Conservation (phyloP, 2,329 filamentous ascomycete species). For the Sporothrix protearum region DNA sequence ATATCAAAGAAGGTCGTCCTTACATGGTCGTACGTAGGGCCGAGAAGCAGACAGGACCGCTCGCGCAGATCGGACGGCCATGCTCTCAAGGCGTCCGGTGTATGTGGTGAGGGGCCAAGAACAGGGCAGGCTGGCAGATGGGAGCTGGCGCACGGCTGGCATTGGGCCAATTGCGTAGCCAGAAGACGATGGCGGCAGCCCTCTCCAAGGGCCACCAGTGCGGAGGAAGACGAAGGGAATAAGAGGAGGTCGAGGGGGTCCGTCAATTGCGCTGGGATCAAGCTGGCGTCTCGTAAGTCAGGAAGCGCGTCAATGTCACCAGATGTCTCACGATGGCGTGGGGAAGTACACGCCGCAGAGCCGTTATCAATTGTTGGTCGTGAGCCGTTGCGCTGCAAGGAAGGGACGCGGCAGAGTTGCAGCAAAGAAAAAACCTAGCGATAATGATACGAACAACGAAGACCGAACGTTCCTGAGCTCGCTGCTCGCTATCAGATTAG, state of each 20-base stretch:
- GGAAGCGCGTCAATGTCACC: neutral
- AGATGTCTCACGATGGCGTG: neutral
- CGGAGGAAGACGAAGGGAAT: neutral
- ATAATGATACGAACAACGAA: neutral
- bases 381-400: constrained; percentile 8
- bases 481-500: neutral
- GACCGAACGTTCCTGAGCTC: neutral
- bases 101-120: neutral
- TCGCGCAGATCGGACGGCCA: constrained; percentile 21
- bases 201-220: neutral
- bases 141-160: neutral
- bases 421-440: constrained; percentile 4
- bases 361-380: neutral
- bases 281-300: too few species aligned
- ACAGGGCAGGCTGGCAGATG: neutral
- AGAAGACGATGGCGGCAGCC: neutral
- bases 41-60: constrained; percentile 22
- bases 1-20: neutral
- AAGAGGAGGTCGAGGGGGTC: neutral
- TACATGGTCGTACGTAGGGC: constrained; percentile 23
- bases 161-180: neutral
- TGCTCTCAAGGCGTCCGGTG: constrained; percentile 18
- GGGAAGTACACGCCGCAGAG: neutral
- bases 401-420: constrained; percentile 9
- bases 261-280: neutral